Conservation (phyloP, 192 early-diverging fungal genomes). For the Pilaira anomala region DNA sequence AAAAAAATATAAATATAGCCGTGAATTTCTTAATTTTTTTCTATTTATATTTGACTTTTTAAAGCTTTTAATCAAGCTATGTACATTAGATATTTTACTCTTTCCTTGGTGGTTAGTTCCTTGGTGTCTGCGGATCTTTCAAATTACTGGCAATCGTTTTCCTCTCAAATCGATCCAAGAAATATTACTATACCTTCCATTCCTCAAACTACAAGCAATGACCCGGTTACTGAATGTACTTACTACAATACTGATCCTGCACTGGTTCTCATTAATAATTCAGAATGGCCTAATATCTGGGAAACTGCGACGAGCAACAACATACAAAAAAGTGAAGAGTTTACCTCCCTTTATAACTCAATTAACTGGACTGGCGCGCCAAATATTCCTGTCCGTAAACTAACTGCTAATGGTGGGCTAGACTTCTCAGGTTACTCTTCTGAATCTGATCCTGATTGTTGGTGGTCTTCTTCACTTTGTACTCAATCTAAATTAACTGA, state of each 20-base stretch:
- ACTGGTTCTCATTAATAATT: conserved; percentile 8
- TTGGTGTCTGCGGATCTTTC: not conserved
- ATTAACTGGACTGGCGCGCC: conserved; percentile 44
- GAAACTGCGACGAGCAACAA: conserved; percentile 27
- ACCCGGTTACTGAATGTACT: conserved; percentile 21
- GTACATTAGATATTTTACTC: too few species aligned
- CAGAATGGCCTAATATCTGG: conserved; percentile 30
- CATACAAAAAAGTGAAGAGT: conserved; percentile 36
- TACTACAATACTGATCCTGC: conserved; percentile 22
- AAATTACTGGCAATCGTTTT: conserved; percentile 13
- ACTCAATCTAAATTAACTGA: conserved; percentile 23
- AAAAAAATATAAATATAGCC: not conserved
- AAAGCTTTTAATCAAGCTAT: too few species aligned
- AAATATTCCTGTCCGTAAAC: conserved; percentile 30
- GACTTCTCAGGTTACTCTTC: conserved; percentile 18
- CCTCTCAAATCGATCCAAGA: conserved; percentile 9
- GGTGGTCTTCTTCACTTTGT: conserved; percentile 40
- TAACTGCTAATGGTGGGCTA: conserved; percentile 16
- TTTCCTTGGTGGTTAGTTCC: conserved; percentile 7
- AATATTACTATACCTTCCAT: conserved; percentile 34
- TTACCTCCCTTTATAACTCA: conserved; percentile 40
- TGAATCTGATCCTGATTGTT: conserved; percentile 29
- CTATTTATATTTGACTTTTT: too few species aligned
- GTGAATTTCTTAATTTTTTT: too few species aligned
- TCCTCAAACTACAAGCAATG: conserved; percentile 27